Evolutionary conservation across 108 stramenopile genomes (phyloP).

Genomic region (Aureococcus anophagefferens): DNA sequence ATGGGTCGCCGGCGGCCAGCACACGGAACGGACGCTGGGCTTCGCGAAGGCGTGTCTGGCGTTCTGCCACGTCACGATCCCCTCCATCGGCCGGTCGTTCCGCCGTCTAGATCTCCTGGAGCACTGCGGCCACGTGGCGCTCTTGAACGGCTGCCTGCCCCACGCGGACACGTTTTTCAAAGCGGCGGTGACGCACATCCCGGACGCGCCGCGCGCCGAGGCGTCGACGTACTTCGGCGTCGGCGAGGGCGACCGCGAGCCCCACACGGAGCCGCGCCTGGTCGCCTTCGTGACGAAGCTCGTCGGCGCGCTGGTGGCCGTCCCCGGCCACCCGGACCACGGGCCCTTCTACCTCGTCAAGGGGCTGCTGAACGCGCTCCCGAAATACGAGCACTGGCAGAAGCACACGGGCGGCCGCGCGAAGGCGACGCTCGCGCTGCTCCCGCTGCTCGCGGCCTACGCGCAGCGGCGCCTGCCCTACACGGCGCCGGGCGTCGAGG

Average conservation of each 20-base stretch:
- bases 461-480: slow-evolving; percentile 20
- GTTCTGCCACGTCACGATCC: slow-evolving; percentile 26
- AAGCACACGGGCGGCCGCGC: background rate
- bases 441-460: slow-evolving; percentile 7
- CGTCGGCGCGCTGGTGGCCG: slow-evolving; percentile 10
- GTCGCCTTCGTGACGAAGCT: slow-evolving; percentile 1
- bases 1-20: too few species aligned
- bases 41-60: slow-evolving; percentile 30
- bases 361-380: slow-evolving; percentile 23
- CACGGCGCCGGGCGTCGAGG: slow-evolving; percentile 10
- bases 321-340: slow-evolving; percentile 25
- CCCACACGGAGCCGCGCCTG: background rate
- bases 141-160: slow-evolving; percentile 21
- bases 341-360: slow-evolving; percentile 26
- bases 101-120: slow-evolving; percentile 5
- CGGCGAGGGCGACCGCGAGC: too few species aligned
- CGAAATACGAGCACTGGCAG: slow-evolving; percentile 3
- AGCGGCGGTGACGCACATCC: slow-evolving; percentile 20
- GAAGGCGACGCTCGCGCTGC: background rate
- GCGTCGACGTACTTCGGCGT: background rate
- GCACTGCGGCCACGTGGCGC: slow-evolving; percentile 15
- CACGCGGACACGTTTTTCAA: slow-evolving; percentile 34
- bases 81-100: background rate
- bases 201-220: slow-evolving; percentile 7
- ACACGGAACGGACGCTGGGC: slow-evolving; percentile 4